Base-by-base conservation (phyloP, 495 filamentous ascomycete genomes). In the Penicillium samsonianum region DNA sequence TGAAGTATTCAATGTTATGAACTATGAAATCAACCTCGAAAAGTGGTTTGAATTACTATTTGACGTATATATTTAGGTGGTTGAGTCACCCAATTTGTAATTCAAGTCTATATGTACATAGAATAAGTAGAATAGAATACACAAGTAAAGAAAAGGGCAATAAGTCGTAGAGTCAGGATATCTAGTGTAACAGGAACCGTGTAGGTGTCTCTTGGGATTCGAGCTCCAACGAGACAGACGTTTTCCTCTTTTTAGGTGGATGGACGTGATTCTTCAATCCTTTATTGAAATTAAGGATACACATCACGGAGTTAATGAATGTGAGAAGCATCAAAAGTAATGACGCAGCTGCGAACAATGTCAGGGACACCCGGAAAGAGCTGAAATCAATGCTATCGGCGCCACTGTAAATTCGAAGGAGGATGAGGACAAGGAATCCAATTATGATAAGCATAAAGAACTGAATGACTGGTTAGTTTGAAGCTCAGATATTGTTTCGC, bases 241-340 rank as follows among this genome's bases (percentile, higher is more conserved):
- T 22, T 16, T 55, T 55, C 20, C 42, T 12, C n/a, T 55, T 55
- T 28, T 28, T 38, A 33, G 52, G 20, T 2, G 42, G 42, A 1
- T 37, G 38, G n/a, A 46, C 9, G 5, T 72, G 11, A 10, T 57
- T 40, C 3, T 64, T 67, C 49, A 67, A 35, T 26, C 64, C 64
- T 44, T 67, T 67, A 11, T 52, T 42, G 30, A 67, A 67, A 25
- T 64, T 64, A 14, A 60, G 14, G 20, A 67, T 64, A 48, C 64
- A 67, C 38, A 57, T n/a, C 17, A 64, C 48, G 5, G 61, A 57
- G 41, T 59, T 67, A 38, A 55, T 28, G 1, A 67, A 8, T 5
- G 64, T 64, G 14, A 50, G 19, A 10, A 3, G 25, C 12, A 67
- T 52, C 47, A 67, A 30, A 5, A 64, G 9, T 0, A 64, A 46